These are phyloP conservation scores for Gamarada debralockiae DNA, from an alignment of 495 filamentous ascomycete species.

Conservation along the genomic window DNA sequence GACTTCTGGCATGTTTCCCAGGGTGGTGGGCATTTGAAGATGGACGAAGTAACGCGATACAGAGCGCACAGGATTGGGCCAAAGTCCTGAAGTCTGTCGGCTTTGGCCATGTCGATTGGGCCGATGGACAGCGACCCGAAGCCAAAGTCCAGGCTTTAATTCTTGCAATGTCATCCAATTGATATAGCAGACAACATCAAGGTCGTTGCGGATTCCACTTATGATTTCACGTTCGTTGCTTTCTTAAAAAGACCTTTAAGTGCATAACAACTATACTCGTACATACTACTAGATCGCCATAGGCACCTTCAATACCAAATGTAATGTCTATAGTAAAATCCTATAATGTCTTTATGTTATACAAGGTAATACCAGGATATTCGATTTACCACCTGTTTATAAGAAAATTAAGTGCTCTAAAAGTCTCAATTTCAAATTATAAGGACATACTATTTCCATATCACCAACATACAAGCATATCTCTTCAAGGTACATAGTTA, in stretches of 20 bases:
- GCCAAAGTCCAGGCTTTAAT: conserved; percentile 38
- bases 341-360: no score
- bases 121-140: conserved; percentile 39
- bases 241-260: conserved; percentile 5
- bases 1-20: conserved; percentile 37
- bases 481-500: conserved; percentile 2
- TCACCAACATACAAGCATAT: background rate
- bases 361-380: background rate
- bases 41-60: conserved; percentile 42
- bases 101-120: conserved; percentile 46
- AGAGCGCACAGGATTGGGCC: conserved; percentile 33
- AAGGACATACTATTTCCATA: background rate
- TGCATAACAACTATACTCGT: conserved; percentile 3
- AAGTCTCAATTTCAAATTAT: background rate
- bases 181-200: no score
- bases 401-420: conserved; percentile 1
- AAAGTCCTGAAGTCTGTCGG: conserved; percentile 34
- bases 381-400: conserved; percentile 1
- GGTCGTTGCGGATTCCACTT: no score
- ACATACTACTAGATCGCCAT: conserved; percentile 3
- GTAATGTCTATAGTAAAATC: no score
- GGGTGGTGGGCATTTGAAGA: conserved; percentile 52
- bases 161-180: no score
- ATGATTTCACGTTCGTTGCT: no score
- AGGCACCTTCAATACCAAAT: conserved; percentile 4